Evolutionary conservation across 2,329 filamentous ascomycete genomes (phyloP).

Genomic region (Clathrospora elynae): DNA sequence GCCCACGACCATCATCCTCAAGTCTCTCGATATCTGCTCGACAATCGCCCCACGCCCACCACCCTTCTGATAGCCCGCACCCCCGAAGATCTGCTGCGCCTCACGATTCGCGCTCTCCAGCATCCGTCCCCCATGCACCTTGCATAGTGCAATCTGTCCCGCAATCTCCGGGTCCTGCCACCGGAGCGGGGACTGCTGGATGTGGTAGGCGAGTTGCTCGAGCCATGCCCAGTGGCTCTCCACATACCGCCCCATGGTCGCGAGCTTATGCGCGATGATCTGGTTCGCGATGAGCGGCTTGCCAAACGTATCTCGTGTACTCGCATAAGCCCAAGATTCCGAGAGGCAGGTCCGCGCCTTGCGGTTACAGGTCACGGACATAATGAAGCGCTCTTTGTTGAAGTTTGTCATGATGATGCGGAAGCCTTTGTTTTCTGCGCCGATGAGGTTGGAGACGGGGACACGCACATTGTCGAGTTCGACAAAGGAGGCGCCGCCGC

Average conservation of each 20-base stretch:
- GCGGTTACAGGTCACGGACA: slow-evolving; percentile 62
- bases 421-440: slow-evolving; percentile 62
- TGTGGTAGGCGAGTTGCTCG: slow-evolving; percentile 64
- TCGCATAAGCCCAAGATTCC: slow-evolving; percentile 59
- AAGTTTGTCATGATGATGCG: slow-evolving; percentile 62
- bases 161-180: slow-evolving; percentile 49
- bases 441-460: slow-evolving; percentile 59
- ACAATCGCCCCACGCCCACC: slow-evolving; percentile 56
- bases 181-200: slow-evolving; percentile 51
- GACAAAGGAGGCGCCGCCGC: slow-evolving; percentile 64
- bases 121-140: slow-evolving; percentile 58
- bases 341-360: slow-evolving; percentile 63
- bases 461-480: slow-evolving; percentile 62
- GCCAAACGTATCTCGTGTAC: slow-evolving; percentile 63
- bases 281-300: slow-evolving; percentile 63
- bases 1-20: slow-evolving; percentile 60
- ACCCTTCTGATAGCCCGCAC: slow-evolving; percentile 58
- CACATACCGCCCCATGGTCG: slow-evolving; percentile 64
- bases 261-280: slow-evolving; percentile 64
- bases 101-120: slow-evolving; percentile 59
- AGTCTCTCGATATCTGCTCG: slow-evolving; percentile 60
- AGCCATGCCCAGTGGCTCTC: slow-evolving; percentile 66
- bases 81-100: slow-evolving; percentile 61
- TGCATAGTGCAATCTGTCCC: slow-evolving; percentile 50
- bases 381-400: slow-evolving; percentile 61